Base-by-base conservation (phyloP, 495 filamentous ascomycete species). In the Opeltia flavorubescens region DNA sequence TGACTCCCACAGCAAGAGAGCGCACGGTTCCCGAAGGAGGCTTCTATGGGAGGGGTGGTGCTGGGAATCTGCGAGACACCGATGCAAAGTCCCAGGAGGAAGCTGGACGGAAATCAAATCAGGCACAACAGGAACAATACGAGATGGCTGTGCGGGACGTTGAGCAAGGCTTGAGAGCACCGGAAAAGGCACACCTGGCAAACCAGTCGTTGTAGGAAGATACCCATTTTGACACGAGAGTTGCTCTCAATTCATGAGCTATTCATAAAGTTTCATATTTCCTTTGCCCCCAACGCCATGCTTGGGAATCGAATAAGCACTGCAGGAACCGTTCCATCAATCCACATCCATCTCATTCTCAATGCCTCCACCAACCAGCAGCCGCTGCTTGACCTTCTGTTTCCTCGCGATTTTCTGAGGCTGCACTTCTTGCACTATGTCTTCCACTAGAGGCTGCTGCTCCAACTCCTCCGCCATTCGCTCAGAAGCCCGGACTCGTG, bases 321-420 rank as follows among this genome's bases (percentile, higher is more conserved):
- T 21, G 30, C 38, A 28, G 21, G n/a, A 24, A 40, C 35, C 29
- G 36, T 47, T 54, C 13, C 54, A 56, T 76, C 69, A 83, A 59
- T 86, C 81, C 59, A 81, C 66, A 59, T 84, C 78, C 80, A 86
- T 84, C 52, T 71, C 66, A 55, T 78, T 69, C 66, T 83, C 72
- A 50, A 78, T 73, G 27, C 72, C 76, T 20, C 81, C 81, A 56
- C 81, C 78, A 54, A 81, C 76, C 59, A 78, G 66, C 43, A 83
- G 58, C 47, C 69, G 67, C 54, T 75, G 67, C 64, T 78, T 79
- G 54, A 72, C 59, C 69, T 72, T 72, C 68, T 82, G 78, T 44
- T 50, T 55, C 29, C 17, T 44, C 36, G 46, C 53, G 25, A 54
- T 50, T 45, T 48, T 57, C 54, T 52, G 51, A 27, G 48, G 25